phyloP scores from a whole-genome alignment of 768 basidiomycete genomes.

The Imleria badia region DNA sequence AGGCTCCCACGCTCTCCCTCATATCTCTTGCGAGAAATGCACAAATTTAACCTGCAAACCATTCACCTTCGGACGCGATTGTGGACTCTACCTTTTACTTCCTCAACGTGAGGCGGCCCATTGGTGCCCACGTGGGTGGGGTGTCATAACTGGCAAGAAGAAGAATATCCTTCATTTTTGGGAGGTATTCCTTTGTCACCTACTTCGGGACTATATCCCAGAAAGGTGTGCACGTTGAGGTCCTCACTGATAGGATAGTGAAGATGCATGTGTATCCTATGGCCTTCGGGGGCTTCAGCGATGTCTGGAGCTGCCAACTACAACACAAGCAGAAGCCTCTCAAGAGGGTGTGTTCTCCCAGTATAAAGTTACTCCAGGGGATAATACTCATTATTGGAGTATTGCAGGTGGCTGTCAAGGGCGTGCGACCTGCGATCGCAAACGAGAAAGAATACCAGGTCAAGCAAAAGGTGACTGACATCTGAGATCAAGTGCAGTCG shows the following conservation, averaged over 20 bases:
- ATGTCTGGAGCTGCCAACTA: conserved; percentile 27
- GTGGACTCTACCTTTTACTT: no score
- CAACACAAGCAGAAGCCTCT: background rate
- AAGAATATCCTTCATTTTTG: background rate
- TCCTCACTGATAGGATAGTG: conserved; percentile 19
- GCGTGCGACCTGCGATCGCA: conserved; percentile 10
- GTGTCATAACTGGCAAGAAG: conserved; percentile 2
- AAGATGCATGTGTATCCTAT: conserved; percentile 20
- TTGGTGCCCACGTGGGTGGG: background rate
- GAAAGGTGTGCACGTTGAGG: background rate
- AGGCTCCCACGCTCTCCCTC: background rate
- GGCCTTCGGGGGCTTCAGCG: conserved; percentile 32
- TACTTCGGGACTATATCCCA: background rate
- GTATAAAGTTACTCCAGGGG: background rate
- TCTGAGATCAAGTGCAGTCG: background rate
- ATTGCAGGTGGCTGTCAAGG: conserved; percentile 32
- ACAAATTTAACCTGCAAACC: no score
- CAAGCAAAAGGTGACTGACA: conserved; percentile 16
- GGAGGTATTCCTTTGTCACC: background rate
- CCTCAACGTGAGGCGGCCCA: no score
- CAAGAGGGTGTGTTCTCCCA: conserved; percentile 10
- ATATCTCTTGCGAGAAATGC: background rate
- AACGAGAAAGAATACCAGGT: background rate
- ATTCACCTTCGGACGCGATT: no score
- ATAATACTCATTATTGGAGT: background rate